Evolutionary conservation across 2,329 filamentous ascomycete genomes (phyloP).

Genomic region (Pseudocercospora pini-densiflorae): DNA sequence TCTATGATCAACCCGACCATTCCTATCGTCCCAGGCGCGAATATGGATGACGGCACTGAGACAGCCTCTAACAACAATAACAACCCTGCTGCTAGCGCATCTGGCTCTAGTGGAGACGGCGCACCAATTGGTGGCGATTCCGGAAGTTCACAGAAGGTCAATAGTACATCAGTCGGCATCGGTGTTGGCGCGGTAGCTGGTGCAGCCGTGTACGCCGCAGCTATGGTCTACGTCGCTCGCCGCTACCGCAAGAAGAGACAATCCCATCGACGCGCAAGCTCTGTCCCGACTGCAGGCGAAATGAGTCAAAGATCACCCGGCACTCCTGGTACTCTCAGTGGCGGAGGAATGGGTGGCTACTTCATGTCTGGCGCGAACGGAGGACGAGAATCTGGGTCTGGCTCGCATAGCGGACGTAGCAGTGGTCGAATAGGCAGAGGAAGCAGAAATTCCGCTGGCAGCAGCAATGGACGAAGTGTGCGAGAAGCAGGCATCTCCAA

Average conservation of each 20-base stretch:
- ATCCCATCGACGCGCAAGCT: slow-evolving; percentile 74
- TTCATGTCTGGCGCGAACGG: slow-evolving; percentile 71
- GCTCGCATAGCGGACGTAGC: slow-evolving; percentile 40
- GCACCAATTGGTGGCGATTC: slow-evolving; percentile 57
- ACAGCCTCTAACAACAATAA: slow-evolving; percentile 47
- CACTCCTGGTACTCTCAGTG: slow-evolving; percentile 29
- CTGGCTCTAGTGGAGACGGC: slow-evolving; percentile 46
- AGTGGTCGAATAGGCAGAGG: slow-evolving; percentile 48
- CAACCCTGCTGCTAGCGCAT: slow-evolving; percentile 42
- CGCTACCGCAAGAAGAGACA: slow-evolving; percentile 81
- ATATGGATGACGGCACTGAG: slow-evolving; percentile 47
- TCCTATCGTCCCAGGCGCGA: slow-evolving; percentile 62
- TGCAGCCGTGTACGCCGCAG: slow-evolving; percentile 85
- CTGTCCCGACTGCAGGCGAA: slow-evolving; percentile 66
- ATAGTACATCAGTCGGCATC: slow-evolving; percentile 69
- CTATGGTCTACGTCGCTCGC: slow-evolving; percentile 91
- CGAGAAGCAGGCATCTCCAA: slow-evolving; percentile 79
- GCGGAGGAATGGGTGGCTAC: slow-evolving; percentile 47
- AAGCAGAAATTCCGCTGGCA: slow-evolving; percentile 59
- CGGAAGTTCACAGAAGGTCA: slow-evolving; percentile 60
- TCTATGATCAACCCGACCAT: slow-evolving; percentile 83
- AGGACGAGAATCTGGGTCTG: slow-evolving; percentile 37
- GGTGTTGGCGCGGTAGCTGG: slow-evolving; percentile 77
- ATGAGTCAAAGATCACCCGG: slow-evolving; percentile 45
- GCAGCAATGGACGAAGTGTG: slow-evolving; percentile 68